A percentile compares a stretch with the other conserved stretches of the same genome.
Evolutionary conservation across 2,329 filamentous ascomycete species (phyloP).

Genomic region (Cladophialophora yegresii): DNA sequence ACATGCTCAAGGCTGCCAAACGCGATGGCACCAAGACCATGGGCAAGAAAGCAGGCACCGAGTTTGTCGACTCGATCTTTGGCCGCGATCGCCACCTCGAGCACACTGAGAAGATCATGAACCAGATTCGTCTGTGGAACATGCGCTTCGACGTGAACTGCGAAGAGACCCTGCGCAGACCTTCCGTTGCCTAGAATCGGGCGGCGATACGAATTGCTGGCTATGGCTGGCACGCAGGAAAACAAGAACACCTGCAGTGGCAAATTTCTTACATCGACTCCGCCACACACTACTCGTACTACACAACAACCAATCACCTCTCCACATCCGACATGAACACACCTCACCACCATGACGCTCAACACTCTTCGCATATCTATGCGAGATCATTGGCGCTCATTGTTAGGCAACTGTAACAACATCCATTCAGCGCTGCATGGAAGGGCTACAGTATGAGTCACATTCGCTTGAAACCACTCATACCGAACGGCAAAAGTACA

Average conservation of each 20-base stretch:
- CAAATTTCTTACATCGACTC: slow-evolving; percentile 17
- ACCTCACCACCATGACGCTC: slow-evolving; percentile 3
- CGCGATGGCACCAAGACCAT: slow-evolving; percentile 70
- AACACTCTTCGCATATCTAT: background rate
- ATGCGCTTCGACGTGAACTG: slow-evolving; percentile 95
- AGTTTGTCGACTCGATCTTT: slow-evolving; percentile 96
- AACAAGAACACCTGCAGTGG: slow-evolving; percentile 11
- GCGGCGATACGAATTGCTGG: background rate
- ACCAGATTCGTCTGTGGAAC: slow-evolving; percentile 82
- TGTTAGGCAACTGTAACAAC: slow-evolving; percentile 26
- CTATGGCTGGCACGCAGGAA: background rate
- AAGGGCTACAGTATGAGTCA: slow-evolving; percentile 20
- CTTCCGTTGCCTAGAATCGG: slow-evolving; percentile 41
- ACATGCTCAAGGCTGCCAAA: slow-evolving; percentile 90
- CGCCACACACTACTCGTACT: slow-evolving; percentile 15
- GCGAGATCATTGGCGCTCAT: slow-evolving; percentile 14
- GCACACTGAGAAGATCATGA: slow-evolving; percentile 91
- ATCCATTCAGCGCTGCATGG: slow-evolving; percentile 17
- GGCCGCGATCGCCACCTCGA: slow-evolving; percentile 86
- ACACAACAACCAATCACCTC: slow-evolving; percentile 7
- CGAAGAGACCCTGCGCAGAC: slow-evolving; percentile 74
- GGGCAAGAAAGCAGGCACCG: slow-evolving; percentile 86
- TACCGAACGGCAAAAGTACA: slow-evolving; percentile 10
- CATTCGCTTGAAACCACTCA: slow-evolving; percentile 13
- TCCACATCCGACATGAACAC: slow-evolving; percentile 2